Conservation (phyloP, 78 protist genomes). For the Pigoraptor vietnamica region DNA sequence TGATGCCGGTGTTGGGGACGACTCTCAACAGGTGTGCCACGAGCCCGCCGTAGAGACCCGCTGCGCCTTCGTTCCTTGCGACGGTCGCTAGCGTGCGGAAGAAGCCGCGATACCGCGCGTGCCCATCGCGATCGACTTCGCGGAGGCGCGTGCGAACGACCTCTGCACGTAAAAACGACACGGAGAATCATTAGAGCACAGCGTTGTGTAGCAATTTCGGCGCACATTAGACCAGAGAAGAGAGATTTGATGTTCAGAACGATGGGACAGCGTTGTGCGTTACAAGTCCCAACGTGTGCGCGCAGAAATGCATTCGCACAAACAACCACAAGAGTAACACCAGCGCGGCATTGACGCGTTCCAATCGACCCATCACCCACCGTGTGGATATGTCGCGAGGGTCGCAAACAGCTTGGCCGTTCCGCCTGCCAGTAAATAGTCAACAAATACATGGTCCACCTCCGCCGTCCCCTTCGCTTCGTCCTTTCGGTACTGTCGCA, state of each 20-base stretch:
- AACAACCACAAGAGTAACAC: background rate
- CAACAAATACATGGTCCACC: background rate
- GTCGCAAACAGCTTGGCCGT: constrained; percentile 16
- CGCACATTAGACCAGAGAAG: no score
- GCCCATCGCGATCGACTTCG: background rate
- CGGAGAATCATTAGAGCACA: background rate
- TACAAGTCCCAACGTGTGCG: no score
- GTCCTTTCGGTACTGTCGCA: background rate
- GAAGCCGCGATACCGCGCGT: background rate
- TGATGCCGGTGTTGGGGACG: constrained; percentile 52
- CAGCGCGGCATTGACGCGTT: no score
- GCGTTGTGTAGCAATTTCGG: background rate
- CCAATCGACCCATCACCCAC: background rate
- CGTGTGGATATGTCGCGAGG: constrained; percentile 31
- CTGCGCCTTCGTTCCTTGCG: constrained; percentile 27
- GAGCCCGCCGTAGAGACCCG: constrained; percentile 27
- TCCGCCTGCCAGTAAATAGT: background rate
- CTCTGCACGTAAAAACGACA: background rate
- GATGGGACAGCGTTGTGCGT: no score
- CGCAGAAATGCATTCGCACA: constrained; percentile 11
- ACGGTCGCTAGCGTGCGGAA: background rate
- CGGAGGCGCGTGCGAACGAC: constrained; percentile 31
- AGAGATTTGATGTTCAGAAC: no score
- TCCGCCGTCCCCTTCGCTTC: background rate
- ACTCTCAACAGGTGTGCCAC: constrained; percentile 39